These are phyloP conservation scores for Endothia cerciana DNA, from an alignment of 2,329 filamentous ascomycete genomes.

Conservation along the genomic window DNA sequence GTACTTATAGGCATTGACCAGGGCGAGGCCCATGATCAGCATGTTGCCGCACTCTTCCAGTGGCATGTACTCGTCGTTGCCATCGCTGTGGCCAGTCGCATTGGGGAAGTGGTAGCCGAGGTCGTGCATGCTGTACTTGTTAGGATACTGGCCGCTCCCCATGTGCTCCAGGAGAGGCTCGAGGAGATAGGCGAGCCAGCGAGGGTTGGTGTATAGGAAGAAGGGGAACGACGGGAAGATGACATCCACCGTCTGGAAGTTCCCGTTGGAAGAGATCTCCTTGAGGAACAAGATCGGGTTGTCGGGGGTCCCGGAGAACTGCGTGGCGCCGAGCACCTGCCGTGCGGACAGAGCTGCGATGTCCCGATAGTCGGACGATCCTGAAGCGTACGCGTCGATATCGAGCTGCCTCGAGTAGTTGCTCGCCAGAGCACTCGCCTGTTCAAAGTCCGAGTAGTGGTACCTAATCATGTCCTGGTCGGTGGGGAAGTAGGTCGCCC, in stretches of 20 bases:
- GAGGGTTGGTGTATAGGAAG: slow-evolving; percentile 82
- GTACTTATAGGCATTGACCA: slow-evolving; percentile 75
- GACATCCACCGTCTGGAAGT: slow-evolving; percentile 84
- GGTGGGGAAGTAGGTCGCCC: slow-evolving; percentile 73
- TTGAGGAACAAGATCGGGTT: slow-evolving; percentile 79
- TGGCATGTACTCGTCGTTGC: slow-evolving; percentile 74
- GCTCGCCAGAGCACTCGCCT: slow-evolving; percentile 65
- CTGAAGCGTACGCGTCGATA: slow-evolving; percentile 72
- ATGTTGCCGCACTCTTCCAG: slow-evolving; percentile 77
- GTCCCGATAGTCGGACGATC: slow-evolving; percentile 75
- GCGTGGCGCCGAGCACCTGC: slow-evolving; percentile 79
- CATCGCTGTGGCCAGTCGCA: slow-evolving; percentile 72
- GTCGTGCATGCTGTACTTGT: slow-evolving; percentile 80
- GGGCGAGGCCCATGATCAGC: slow-evolving; percentile 76
- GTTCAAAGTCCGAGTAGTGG: slow-evolving; percentile 75
- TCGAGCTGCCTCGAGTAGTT: slow-evolving; percentile 76
- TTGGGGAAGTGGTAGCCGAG: slow-evolving; percentile 75
- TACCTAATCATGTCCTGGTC: slow-evolving; percentile 69
- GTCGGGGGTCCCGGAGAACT: slow-evolving; percentile 73
- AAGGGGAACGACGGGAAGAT: slow-evolving; percentile 87
- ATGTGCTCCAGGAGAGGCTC: slow-evolving; percentile 83
- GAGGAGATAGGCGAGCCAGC: slow-evolving; percentile 78
- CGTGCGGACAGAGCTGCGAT: slow-evolving; percentile 78
- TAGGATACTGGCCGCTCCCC: slow-evolving; percentile 81
- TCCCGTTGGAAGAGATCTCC: slow-evolving; percentile 84